A percentile compares a stretch with the other conserved stretches of the same genome.
These are phyloP conservation scores for Artemisia tridentata DNA, from an alignment of 129 eudicot genomes.

Conservation along the genomic window DNA sequence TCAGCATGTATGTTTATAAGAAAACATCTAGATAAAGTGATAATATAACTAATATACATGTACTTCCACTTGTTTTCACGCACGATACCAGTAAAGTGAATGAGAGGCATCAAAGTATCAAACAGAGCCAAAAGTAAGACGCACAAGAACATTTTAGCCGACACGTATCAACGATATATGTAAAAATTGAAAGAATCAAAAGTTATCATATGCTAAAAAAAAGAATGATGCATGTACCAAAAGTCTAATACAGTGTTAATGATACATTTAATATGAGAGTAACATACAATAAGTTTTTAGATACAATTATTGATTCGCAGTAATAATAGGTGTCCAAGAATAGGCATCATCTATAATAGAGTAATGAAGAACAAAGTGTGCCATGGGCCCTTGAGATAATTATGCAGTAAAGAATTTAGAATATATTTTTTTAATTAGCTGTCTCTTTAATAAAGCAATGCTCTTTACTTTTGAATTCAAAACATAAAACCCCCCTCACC, in stretches of 20 bases:
- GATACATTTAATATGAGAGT: constrained; percentile 2
- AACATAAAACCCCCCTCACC: constrained; percentile 30
- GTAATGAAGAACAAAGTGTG: constrained; percentile 28
- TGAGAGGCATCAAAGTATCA: constrained; percentile 6
- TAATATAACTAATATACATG: too few species aligned
- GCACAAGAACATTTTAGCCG: not conserved
- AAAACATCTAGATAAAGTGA: too few species aligned
- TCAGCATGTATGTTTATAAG: too few species aligned
- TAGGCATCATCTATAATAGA: constrained; percentile 25
- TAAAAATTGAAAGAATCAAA: not conserved
- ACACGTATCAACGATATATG: constrained; percentile 1
- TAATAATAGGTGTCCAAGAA: constrained; percentile 12
- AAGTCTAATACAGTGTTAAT: not conserved
- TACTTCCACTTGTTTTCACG: constrained; percentile 4
- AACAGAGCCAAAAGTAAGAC: constrained; percentile 10
- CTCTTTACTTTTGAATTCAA: constrained; percentile 34
- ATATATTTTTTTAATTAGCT: constrained; percentile 33
- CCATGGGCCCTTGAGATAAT: constrained; percentile 31
- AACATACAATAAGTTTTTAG: constrained; percentile 8
- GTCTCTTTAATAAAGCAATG: constrained; percentile 41
- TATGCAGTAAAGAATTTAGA: constrained; percentile 36
- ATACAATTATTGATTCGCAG: constrained; percentile 12
- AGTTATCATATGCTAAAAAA: not conserved
- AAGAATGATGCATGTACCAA: constrained; percentile 16
- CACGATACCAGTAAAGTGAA: not conserved